Conservation (phyloP, 345 rosid species). For the Gossypium anomalum region DNA sequence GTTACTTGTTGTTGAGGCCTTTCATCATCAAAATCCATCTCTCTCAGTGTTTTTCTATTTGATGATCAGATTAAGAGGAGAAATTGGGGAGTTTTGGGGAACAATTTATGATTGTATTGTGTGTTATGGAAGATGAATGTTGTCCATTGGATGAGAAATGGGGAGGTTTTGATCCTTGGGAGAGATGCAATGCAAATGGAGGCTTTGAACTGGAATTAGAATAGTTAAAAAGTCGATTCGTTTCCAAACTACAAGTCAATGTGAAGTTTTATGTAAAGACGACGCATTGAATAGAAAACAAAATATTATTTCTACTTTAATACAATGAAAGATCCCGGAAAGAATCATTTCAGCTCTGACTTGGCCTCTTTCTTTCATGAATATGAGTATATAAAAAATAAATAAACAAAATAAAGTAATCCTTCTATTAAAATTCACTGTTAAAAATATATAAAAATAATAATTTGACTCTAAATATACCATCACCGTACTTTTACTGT, state of each 20-base stretch:
- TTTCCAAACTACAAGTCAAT: background rate
- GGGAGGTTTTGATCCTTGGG: no score
- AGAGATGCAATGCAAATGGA: no score
- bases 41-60: background rate
- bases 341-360: background rate
- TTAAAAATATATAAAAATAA: no score
- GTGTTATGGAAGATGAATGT: background rate
- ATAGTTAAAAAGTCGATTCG: background rate
- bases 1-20: conserved; percentile 29
- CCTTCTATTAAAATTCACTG: no score
- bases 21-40: conserved; percentile 48
- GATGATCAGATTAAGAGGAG: background rate
- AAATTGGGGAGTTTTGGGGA: background rate
- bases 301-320: background rate
- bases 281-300: background rate
- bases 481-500: no score
- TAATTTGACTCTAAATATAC: no score
- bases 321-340: background rate
- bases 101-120: background rate
- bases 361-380: background rate
- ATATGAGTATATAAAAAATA: no score
- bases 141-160: background rate
- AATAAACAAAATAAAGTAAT: no score
- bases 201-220: background rate
- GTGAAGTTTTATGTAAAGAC: background rate